Evolutionary conservation across 331 rosid genomes (phyloP), one percentile per base, ranked within the genome.

Genomic region (Spiraea crenata): DNA sequence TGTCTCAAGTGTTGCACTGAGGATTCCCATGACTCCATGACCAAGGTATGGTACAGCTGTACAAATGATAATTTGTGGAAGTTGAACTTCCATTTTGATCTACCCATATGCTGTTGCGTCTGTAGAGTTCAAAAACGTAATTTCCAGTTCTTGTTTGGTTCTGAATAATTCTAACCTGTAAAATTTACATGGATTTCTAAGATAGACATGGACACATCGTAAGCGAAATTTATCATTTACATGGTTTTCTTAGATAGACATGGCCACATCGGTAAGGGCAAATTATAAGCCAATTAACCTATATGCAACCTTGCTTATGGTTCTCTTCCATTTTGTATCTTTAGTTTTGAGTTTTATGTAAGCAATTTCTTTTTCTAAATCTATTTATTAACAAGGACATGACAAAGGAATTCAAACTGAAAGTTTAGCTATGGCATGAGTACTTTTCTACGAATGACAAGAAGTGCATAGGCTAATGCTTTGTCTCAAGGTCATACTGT

Each of bases 1-100:
- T 91, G 97, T 81, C 63, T 80, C 55, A 89, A 89, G 78, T 93
- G 99, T 74, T 93, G 99, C 75, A 57, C 92, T 0, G 89, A 89
- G 75, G 99, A 93, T 73, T 93, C 95, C 59, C 63, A 87, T 74
- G 97, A 93, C 74, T 91, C 92, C 70, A 69, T 71, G 41, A 84
- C 85, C 68, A 93, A 89, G 97, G 98, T 93, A 77, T 54, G 63
- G 63, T 40, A 7, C 34, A 60, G 14, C 44, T 38, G 17, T 69
- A 20, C 16, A 59, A 54, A 37, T 50, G 45, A 35, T 65, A 13
- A 54, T 39, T 70, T 63, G 35, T 61, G 25, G 52, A 65, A 37
- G 69, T 70, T 68, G 67, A 67, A 65, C 61, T 54, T 46, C 15
- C 44, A 39, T 42, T 20, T 57, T 50, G 5, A 56, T 45, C 42